phyloP scores from a whole-genome alignment of 1,284 basidiomycete genomes.

The Blastosporella zonata region DNA sequence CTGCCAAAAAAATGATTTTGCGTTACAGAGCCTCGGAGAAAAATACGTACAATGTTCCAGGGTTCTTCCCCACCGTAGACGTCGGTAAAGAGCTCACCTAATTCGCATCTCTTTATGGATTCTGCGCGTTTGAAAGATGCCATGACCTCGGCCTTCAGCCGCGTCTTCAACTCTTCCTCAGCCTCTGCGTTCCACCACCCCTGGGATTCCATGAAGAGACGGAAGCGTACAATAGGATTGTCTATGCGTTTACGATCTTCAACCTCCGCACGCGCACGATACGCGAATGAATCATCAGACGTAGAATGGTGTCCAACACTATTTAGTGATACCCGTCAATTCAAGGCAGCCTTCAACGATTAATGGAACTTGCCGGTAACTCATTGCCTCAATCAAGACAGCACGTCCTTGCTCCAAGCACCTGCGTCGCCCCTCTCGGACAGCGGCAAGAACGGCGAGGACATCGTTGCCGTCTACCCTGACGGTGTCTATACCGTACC shows the following conservation, averaged over 20 bases:
- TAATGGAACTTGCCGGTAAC: constrained; percentile 60
- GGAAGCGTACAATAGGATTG: constrained; percentile 85
- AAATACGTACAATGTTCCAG: constrained; percentile 73
- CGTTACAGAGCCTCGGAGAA: neutral
- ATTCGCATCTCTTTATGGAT: constrained; percentile 61
- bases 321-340: constrained; percentile 12
- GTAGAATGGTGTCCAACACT: constrained; percentile 94
- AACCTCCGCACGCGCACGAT: constrained; percentile 82
- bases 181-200: constrained; percentile 86
- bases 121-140: constrained; percentile 79
- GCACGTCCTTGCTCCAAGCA: constrained; percentile 81
- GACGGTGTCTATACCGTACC: constrained; percentile 90
- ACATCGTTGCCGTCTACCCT: constrained; percentile 95
- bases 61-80: constrained; percentile 85
- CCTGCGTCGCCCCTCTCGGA: constrained; percentile 73
- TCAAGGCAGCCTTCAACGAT: constrained; percentile 1
- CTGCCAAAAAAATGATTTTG: constrained; percentile 34
- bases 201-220: constrained; percentile 75
- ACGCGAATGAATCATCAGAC: constrained; percentile 92
- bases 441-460: constrained; percentile 82
- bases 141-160: constrained; percentile 74
- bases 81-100: constrained; percentile 84
- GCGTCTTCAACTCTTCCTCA: constrained; percentile 71
- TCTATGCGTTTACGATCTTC: constrained; percentile 85
- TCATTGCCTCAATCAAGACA: constrained; percentile 91